phyloP scores from a whole-genome alignment of 1,284 basidiomycete species.

The Fomitopsis schrenkii region DNA sequence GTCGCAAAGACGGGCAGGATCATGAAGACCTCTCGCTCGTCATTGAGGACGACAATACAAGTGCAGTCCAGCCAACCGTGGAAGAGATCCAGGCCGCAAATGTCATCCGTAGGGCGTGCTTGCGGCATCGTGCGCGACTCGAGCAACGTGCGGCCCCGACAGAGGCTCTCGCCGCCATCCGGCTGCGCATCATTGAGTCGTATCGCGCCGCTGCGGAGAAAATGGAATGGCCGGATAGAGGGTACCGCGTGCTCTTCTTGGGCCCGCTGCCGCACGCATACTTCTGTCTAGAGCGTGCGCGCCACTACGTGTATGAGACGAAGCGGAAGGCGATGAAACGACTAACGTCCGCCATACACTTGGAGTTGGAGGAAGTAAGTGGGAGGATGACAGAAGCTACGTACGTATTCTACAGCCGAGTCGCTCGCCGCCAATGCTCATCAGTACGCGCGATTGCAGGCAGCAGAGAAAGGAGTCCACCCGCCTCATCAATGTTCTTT shows the following conservation, averaged over 20 bases:
- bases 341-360: slow-evolving; percentile 24
- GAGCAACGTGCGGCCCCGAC: neutral
- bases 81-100: slow-evolving; percentile 27
- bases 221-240: slow-evolving; percentile 30
- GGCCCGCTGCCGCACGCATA: slow-evolving; percentile 48
- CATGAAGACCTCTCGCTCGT: slow-evolving; percentile 16
- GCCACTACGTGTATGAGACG: slow-evolving; percentile 21
- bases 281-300: slow-evolving; percentile 37
- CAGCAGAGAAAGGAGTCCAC: slow-evolving; percentile 12
- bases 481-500: slow-evolving; percentile 14
- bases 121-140: slow-evolving; percentile 1
- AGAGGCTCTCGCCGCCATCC: neutral
- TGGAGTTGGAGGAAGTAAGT: slow-evolving; percentile 32
- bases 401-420: slow-evolving; percentile 11
- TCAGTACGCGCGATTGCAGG: slow-evolving; percentile 1
- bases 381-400: slow-evolving; percentile 22
- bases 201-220: slow-evolving; percentile 30
- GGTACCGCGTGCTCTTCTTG: slow-evolving; percentile 42
- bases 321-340: slow-evolving; percentile 34
- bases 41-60: slow-evolving; percentile 19
- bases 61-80: slow-evolving; percentile 20
- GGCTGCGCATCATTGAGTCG: neutral
- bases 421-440: neutral
- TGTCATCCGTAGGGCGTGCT: slow-evolving; percentile 29
- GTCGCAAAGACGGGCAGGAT: neutral